Percentiles rank a stretch among this genome's conserved stretches.
These are phyloP conservation scores for Amaranthus palmeri DNA, from an alignment of 148 eudicot species.

Conservation along the genomic window DNA sequence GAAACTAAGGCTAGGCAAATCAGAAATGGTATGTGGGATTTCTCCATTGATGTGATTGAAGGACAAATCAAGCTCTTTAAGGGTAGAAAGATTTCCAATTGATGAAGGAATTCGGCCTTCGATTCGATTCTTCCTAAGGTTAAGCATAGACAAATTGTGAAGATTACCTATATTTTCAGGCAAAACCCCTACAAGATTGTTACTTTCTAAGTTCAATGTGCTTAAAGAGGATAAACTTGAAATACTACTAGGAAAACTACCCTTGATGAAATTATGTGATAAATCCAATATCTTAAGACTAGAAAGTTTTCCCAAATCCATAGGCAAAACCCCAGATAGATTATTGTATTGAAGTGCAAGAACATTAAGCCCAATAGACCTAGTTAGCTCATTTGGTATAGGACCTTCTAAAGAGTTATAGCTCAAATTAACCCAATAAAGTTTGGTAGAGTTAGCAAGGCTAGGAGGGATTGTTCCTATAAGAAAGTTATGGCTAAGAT, in stretches of 20 bases:
- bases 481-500: conserved; percentile 53
- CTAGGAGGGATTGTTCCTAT: conserved; percentile 53
- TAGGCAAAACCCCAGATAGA: conserved; percentile 50
- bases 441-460: conserved; percentile 50
- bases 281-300: conserved; percentile 48
- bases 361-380: conserved; percentile 40
- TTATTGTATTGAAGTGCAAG: conserved; percentile 54
- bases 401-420: conserved; percentile 56
- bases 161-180: conserved; percentile 32
- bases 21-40: conserved; percentile 53
- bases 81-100: conserved; percentile 39
- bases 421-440: conserved; percentile 69
- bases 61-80: conserved; percentile 56
- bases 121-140: conserved; percentile 44
- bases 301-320: conserved; percentile 41
- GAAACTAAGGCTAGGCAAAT: conserved; percentile 38
- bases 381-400: conserved; percentile 45
- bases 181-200: conserved; percentile 31
- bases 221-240: conserved; percentile 41
- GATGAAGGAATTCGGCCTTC: conserved; percentile 45
- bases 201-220: conserved; percentile 36
- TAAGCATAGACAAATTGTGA: conserved; percentile 43
- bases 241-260: conserved; percentile 48
- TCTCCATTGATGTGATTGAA: conserved; percentile 57
- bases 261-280: conserved; percentile 52